These are phyloP conservation scores for Myxozyma melibiosi DNA, from an alignment of 805 yeast species.

Conservation along the genomic window DNA sequence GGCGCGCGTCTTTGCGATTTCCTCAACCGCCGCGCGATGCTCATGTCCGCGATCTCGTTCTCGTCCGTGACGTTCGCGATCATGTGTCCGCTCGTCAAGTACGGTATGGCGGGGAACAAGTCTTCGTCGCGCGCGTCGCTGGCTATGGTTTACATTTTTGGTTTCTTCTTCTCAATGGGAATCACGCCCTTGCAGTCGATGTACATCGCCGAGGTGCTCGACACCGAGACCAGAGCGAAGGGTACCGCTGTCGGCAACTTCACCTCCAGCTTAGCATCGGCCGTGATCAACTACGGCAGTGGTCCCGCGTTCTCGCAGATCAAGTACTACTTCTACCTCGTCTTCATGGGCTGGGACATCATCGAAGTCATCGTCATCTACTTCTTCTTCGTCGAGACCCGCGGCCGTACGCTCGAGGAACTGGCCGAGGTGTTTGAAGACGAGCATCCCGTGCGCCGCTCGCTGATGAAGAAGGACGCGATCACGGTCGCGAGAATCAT, in stretches of 20 bases:
- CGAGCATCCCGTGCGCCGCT: constrained; percentile 21
- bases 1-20: constrained; percentile 17
- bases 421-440: constrained; percentile 24
- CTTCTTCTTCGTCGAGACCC: constrained; percentile 35
- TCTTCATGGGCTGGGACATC: constrained; percentile 57
- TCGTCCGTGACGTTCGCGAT: constrained; percentile 44
- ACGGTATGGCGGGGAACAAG: constrained; percentile 49
- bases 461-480: too few relatives aligned
- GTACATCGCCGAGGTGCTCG: constrained; percentile 37
- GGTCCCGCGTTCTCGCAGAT: constrained; percentile 51
- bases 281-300: constrained; percentile 43
- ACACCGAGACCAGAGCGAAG: constrained; percentile 46
- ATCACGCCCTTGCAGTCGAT: constrained; percentile 30
- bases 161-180: constrained; percentile 19
- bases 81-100: constrained; percentile 49
- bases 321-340: constrained; percentile 59
- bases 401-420: constrained; percentile 45
- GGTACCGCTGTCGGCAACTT: constrained; percentile 41
- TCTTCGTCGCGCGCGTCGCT: constrained; percentile 4
- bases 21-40: constrained; percentile 10
- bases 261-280: constrained; percentile 25
- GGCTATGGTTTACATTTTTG: constrained; percentile 20
- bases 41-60: constrained; percentile 42
- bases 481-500: too few relatives aligned
- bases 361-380: constrained; percentile 22